Evolutionary conservation across 306 rosid species (phyloP).

Genomic region (Medicago arabica): DNA sequence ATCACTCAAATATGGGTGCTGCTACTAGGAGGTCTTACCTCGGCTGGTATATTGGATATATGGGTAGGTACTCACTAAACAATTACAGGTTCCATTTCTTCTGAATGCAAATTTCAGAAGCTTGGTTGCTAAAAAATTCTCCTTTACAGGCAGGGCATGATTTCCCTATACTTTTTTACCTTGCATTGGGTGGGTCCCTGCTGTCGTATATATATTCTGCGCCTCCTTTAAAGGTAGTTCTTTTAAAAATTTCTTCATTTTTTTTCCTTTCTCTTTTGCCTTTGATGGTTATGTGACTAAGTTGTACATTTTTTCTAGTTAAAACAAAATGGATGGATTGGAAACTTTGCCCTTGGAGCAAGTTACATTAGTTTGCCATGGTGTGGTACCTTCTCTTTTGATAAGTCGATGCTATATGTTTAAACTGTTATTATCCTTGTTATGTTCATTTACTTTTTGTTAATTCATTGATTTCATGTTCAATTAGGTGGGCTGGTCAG

Average conservation of each 20-base stretch:
- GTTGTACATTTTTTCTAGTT: conserved; percentile 64
- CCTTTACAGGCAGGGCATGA: conserved; percentile 82
- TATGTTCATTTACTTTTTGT: conserved; percentile 22
- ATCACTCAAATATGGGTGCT: conserved; percentile 95
- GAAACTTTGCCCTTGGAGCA: conserved; percentile 98
- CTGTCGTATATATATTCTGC: conserved; percentile 95
- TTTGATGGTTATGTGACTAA: conserved; percentile 37
- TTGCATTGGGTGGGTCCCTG: conserved; percentile 89
- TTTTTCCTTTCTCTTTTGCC: not conserved
- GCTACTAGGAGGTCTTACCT: conserved; percentile 82
- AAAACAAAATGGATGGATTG: conserved; percentile 99
- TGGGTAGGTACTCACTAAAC: conserved; percentile 76
- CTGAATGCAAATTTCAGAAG: conserved; percentile 27
- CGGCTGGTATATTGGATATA: conserved; percentile 82
- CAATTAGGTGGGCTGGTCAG: conserved; percentile 98
- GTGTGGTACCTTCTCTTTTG: conserved; percentile 56
- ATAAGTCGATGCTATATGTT: conserved; percentile 15
- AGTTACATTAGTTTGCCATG: conserved; percentile 99
- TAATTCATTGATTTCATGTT: conserved; percentile 6
- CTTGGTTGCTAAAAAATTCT: conserved; percentile 43
- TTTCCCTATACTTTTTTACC: conserved; percentile 79
- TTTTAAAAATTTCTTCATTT: not conserved
- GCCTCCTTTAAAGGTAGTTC: conserved; percentile 85
- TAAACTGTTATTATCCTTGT: conserved; percentile 4
- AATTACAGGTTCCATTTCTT: conserved; percentile 15